Evolutionary conservation across 169 alveolate species (phyloP).

Genomic region (Plasmodium inui): DNA sequence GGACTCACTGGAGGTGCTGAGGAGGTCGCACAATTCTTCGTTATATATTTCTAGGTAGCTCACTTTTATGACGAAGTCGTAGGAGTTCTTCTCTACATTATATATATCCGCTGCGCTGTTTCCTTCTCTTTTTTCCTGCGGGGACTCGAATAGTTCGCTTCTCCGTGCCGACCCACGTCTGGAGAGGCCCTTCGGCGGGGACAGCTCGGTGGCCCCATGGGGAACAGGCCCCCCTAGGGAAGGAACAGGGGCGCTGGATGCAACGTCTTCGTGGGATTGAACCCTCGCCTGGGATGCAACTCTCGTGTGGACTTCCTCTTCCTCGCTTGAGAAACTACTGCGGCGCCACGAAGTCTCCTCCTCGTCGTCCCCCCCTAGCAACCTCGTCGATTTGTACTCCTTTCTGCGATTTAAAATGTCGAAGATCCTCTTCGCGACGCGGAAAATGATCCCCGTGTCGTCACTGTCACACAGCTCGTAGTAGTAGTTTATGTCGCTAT

Average conservation of each 20-base stretch:
- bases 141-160: background rate
- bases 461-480: constrained; percentile 66
- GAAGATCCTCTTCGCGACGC: constrained; percentile 55
- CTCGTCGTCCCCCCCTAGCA: background rate
- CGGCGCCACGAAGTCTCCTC: background rate
- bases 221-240: background rate
- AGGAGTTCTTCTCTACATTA: constrained; percentile 13
- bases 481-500: constrained; percentile 48
- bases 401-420: constrained; percentile 30
- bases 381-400: constrained; percentile 3
- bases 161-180: background rate
- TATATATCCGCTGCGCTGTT: background rate
- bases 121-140: background rate
- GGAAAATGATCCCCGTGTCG: constrained; percentile 55
- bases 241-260: too few relatives aligned
- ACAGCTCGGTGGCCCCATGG: background rate
- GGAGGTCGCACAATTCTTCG: constrained; percentile 89
- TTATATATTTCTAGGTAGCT: constrained; percentile 90
- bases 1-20: constrained; percentile 76
- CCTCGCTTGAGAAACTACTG: background rate
- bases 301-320: background rate
- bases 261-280: too few relatives aligned
- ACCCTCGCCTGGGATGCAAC: background rate
- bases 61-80: constrained; percentile 88
- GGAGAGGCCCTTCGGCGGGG: background rate